phyloP scores from a whole-genome alignment of 202 grass and related monocot species.

The Dendrocalamus latiflorus region DNA sequence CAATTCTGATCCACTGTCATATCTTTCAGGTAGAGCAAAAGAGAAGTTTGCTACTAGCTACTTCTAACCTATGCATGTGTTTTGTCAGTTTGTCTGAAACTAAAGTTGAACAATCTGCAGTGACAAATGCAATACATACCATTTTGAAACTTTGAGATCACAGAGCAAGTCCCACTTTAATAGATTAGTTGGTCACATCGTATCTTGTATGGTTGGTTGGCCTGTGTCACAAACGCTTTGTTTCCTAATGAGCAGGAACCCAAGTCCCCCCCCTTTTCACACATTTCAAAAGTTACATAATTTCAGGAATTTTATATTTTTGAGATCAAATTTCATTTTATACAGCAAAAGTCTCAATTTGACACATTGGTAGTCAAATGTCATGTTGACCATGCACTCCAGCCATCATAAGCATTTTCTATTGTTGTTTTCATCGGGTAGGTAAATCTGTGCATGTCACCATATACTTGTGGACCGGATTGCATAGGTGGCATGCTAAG shows the following conservation, averaged over 20 bases:
- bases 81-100: constrained; percentile 10
- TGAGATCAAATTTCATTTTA: background rate
- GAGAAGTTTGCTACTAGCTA: background rate
- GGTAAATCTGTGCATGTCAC: constrained; percentile 41
- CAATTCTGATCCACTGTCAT: constrained; percentile 2
- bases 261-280: background rate
- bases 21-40: background rate
- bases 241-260: constrained; percentile 22
- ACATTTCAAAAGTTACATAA: background rate
- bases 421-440: constrained; percentile 14
- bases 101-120: background rate
- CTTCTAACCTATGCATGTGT: background rate
- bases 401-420: constrained; percentile 22
- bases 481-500: constrained; percentile 26
- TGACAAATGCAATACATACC: constrained; percentile 13
- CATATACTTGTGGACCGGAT: constrained; percentile 13
- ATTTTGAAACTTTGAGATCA: constrained; percentile 4
- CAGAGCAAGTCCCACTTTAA: constrained; percentile 4
- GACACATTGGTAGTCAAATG: constrained; percentile 25
- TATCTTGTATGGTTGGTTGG: constrained; percentile 4
- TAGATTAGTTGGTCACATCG: constrained; percentile 7
- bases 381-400: constrained; percentile 36
- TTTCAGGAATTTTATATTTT: background rate
- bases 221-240: constrained; percentile 16
- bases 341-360: constrained; percentile 11